Base-by-base conservation (phyloP, 192 early-diverging fungal species). In the Podila verticillata region DNA sequence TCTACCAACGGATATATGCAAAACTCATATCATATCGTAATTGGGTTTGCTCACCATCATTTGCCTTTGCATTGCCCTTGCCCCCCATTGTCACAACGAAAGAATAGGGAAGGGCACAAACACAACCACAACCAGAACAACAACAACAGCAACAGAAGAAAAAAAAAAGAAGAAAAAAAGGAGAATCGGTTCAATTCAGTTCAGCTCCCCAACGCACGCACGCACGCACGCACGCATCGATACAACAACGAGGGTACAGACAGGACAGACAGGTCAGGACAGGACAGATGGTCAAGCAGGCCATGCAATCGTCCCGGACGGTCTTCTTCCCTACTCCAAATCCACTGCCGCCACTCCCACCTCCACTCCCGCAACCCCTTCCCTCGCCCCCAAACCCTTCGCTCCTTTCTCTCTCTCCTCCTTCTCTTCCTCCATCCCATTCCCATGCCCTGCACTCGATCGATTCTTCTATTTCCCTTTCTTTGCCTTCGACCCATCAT, bases 251-350 rank as follows among this genome's bases (percentile, higher is more conserved):
- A 39, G 36, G 13, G 36, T 39, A 39, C 36, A 39, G 36, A 39
- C 36, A 39, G 10, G 22, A 54, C 19, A 20, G 49, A 24, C 22
- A 54, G 49, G 44, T 47, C 44, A 47, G 7, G 44, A 54, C 49
- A 54, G n/a, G n/a, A 54, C 22, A 39, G 36, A 44, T 44, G 39
- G 39, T 15, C 39, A 44, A 44, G 39, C 39, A 15, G 15, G 39
- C 51, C 22, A 63, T 28, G 62, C 63, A 26, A 20, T 15, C 24
- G 28, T 47, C 17, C 39, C 30, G 57, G 36, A 26, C 48, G 36
- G 66, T 68, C 66, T 30, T 68, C 31, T 61, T 61, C 39, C 57
- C 66, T 44, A 47, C 66, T n/a, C 66, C 66, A 8, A 68, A 57
- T 39, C 59, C 68, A 30, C 30, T 61, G 29, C 59, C 68, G 17